Conservation (phyloP, 2,329 filamentous ascomycete species). For the Fonsecaea pugnacius region DNA sequence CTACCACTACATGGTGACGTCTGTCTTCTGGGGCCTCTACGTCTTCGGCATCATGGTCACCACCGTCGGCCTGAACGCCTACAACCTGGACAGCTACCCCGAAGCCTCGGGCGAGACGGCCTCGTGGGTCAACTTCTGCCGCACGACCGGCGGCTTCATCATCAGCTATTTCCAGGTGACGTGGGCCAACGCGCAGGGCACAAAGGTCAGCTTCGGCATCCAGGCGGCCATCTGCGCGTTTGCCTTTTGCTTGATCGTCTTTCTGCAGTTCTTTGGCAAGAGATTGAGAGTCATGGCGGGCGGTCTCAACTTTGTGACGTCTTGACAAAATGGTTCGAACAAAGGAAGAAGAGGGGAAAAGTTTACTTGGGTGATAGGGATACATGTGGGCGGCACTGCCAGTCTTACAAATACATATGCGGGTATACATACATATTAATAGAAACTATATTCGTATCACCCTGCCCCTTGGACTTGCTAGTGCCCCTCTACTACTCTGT, state of each 20-base stretch:
- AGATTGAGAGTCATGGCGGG: slow-evolving; percentile 45
- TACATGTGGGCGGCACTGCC: too few species aligned
- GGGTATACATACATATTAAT: too few species aligned
- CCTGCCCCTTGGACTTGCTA: too few species aligned
- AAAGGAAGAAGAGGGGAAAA: background rate
- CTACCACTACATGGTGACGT: slow-evolving; percentile 59
- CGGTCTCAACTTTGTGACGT: slow-evolving; percentile 42
- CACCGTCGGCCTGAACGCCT: slow-evolving; percentile 56
- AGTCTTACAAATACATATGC: too few species aligned
- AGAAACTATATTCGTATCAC: too few species aligned
- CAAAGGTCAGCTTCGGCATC: slow-evolving; percentile 53
- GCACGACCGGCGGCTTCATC: slow-evolving; percentile 56
- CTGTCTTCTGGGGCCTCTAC: slow-evolving; percentile 59
- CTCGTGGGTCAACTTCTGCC: slow-evolving; percentile 57
- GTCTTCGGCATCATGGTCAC: slow-evolving; percentile 43
- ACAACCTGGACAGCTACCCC: slow-evolving; percentile 60
- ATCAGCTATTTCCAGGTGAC: slow-evolving; percentile 56
- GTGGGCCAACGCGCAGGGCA: slow-evolving; percentile 54
- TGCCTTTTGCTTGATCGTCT: slow-evolving; percentile 49
- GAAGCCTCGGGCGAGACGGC: slow-evolving; percentile 60
- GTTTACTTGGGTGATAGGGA: too few species aligned
- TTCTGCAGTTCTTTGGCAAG: slow-evolving; percentile 47
- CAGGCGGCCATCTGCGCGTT: slow-evolving; percentile 51
- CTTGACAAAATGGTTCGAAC: slow-evolving; percentile 4
- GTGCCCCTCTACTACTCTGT: too few species aligned